Percentiles rank a stretch among this genome's conserved stretches.
phyloP scores from a whole-genome alignment of 345 rosid species.

The Linum usitatissimum region DNA sequence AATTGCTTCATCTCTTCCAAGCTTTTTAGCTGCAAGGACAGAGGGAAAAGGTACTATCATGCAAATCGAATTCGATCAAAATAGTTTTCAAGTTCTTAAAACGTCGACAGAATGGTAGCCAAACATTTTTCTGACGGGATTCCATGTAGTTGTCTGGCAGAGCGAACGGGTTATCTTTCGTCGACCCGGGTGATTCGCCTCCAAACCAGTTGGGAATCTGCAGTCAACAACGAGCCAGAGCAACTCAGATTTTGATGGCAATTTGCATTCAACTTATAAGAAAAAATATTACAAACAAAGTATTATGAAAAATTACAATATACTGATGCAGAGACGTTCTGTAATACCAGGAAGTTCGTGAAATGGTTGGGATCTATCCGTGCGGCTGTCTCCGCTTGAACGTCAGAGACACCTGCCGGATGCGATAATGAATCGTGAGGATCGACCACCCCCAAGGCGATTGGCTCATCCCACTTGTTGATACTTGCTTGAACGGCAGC shows the following conservation, averaged over 20 bases:
- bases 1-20: conserved; percentile 65
- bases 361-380: conserved; percentile 86
- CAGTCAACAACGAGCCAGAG: conserved; percentile 11
- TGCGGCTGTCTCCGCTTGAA: conserved; percentile 78
- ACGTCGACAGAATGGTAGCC: conserved; percentile 3
- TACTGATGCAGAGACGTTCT: background rate
- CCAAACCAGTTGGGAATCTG: conserved; percentile 94
- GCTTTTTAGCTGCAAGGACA: conserved; percentile 49
- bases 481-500: conserved; percentile 65
- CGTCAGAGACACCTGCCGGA: conserved; percentile 95
- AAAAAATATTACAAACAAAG: background rate
- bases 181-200: conserved; percentile 53
- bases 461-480: conserved; percentile 87
- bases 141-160: conserved; percentile 61
- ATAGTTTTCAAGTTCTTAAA: too few relatives aligned
- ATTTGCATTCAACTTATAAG: background rate
- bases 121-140: conserved; percentile 78
- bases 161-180: conserved; percentile 81
- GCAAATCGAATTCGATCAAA: too few relatives aligned
- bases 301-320: background rate
- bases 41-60: background rate
- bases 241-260: background rate
- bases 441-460: conserved; percentile 78
- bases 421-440: conserved; percentile 94
- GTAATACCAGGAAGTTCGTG: conserved; percentile 73